Evolutionary conservation across 257 asterid genomes (phyloP).

Genomic region (Eucommia ulmoides): DNA sequence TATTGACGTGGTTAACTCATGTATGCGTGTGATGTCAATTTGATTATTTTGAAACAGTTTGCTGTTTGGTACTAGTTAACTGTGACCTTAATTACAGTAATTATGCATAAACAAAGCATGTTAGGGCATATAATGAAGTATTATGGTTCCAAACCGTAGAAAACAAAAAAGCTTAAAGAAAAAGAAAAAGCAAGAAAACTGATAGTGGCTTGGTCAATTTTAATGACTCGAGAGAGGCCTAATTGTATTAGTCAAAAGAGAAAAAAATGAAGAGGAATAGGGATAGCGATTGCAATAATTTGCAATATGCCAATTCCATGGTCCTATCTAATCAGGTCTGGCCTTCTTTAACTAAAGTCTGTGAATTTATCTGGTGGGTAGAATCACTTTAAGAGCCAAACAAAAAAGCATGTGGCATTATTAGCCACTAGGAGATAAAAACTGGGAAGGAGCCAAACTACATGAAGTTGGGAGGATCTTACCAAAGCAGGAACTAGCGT

Average conservation of each 20-base stretch:
- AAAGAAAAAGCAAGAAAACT: not conserved
- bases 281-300: slow-evolving; percentile 6
- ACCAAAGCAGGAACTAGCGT: slow-evolving; percentile 10
- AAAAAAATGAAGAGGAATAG: slow-evolving; percentile 1
- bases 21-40: too few relatives aligned
- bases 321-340: not conserved
- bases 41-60: too few relatives aligned
- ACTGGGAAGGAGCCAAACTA: slow-evolving; percentile 28
- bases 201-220: slow-evolving; percentile 20
- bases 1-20: too few relatives aligned
- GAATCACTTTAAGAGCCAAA: slow-evolving; percentile 26
- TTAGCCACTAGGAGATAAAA: slow-evolving; percentile 13
- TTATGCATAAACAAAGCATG: not conserved
- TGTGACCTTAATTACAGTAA: not conserved
- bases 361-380: slow-evolving; percentile 16
- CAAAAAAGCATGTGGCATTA: slow-evolving; percentile 16
- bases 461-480: slow-evolving; percentile 17
- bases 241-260: slow-evolving; percentile 1
- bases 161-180: not conserved
- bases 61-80: too few relatives aligned
- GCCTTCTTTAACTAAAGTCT: not conserved
- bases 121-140: not conserved
- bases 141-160: not conserved
- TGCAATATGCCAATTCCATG: not conserved
- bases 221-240: slow-evolving; percentile 16